Percentiles rank a stretch among this genome's conserved stretches.
Conservation (phyloP, 371 early-diverging fungal species). For the Umbelopsis sp. region DNA sequence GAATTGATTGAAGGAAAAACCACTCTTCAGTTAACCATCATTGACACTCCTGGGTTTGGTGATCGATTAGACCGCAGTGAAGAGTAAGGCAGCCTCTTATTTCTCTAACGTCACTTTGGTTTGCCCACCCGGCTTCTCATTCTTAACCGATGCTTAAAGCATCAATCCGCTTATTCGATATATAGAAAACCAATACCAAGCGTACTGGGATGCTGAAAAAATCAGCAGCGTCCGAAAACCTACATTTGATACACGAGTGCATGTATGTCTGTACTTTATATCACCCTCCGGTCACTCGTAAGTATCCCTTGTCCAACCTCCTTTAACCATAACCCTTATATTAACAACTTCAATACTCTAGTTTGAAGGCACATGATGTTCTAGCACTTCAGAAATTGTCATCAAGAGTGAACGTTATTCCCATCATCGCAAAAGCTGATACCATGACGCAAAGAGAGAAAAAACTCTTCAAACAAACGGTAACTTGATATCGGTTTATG, state of each 20-base stretch:
- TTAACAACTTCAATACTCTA: constrained; percentile 20
- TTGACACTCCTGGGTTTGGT: constrained; percentile 97
- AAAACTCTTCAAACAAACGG: constrained; percentile 68
- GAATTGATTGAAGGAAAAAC: constrained; percentile 92
- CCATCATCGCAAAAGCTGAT: constrained; percentile 80
- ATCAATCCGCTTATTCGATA: constrained; percentile 82
- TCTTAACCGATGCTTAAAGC: constrained; percentile 34
- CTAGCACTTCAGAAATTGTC: constrained; percentile 83
- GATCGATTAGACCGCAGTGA: constrained; percentile 78
- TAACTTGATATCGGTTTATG: constrained; percentile 24
- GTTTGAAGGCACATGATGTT: constrained; percentile 90
- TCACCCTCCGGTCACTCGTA: constrained; percentile 91
- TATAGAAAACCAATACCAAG: constrained; percentile 91
- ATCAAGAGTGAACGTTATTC: constrained; percentile 86
- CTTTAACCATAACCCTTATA: background rate
- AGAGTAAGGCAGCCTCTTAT: constrained; percentile 69
- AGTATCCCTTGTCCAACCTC: background rate
- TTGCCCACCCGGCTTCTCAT: constrained; percentile 32
- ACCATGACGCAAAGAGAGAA: constrained; percentile 71
- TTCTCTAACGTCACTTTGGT: constrained; percentile 63
- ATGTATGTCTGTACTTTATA: constrained; percentile 94
- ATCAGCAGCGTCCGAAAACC: constrained; percentile 77
- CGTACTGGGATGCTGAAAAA: constrained; percentile 89
- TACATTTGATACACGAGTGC: constrained; percentile 86
- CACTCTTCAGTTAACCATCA: constrained; percentile 82